Evolutionary conservation across 2,329 filamentous ascomycete species (phyloP).

Genomic region (Diaporthe citri): DNA sequence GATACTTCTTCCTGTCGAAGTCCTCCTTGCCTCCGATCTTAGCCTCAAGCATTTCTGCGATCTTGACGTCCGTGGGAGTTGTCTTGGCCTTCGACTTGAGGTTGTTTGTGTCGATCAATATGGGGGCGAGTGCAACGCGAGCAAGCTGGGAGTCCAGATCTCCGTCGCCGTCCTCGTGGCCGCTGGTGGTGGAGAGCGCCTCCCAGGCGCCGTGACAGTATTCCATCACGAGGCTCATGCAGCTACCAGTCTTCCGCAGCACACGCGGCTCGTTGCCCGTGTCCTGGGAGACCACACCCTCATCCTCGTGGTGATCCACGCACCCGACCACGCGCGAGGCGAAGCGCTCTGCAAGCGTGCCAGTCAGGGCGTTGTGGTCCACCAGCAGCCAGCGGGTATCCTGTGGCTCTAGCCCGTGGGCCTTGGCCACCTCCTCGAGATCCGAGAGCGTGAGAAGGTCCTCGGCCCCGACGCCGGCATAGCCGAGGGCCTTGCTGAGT

Average conservation of each 20-base stretch:
- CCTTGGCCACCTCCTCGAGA: constrained; percentile 51
- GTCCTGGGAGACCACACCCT: constrained; percentile 63
- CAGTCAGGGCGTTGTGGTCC: constrained; percentile 82
- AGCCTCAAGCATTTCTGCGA: constrained; percentile 68
- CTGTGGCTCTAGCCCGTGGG: constrained; percentile 58
- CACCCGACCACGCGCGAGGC: constrained; percentile 69
- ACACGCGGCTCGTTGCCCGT: constrained; percentile 67
- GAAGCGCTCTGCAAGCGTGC: constrained; percentile 68
- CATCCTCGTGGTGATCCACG: constrained; percentile 85
- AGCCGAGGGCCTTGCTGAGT: constrained; percentile 73
- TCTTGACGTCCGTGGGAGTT: constrained; percentile 50
- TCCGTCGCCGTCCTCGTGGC: constrained; percentile 52
- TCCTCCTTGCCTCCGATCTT: constrained; percentile 48
- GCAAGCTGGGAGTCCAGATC: constrained; percentile 71
- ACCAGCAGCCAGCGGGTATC: constrained; percentile 80
- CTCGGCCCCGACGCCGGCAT: constrained; percentile 67
- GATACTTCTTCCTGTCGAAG: constrained; percentile 70
- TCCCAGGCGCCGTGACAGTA: constrained; percentile 72
- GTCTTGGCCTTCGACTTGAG: constrained; percentile 64
- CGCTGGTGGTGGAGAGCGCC: constrained; percentile 48
- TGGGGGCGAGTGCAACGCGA: constrained; percentile 75
- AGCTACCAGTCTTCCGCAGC: constrained; percentile 78
- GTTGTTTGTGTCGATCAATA: constrained; percentile 80
- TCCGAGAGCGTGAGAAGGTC: constrained; percentile 75
- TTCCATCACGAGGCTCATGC: constrained; percentile 76